A percentile compares a stretch with the other conserved stretches of the same genome.
Conservation (phyloP, 768 basidiomycete genomes). For the Pleurotus eryngii region DNA sequence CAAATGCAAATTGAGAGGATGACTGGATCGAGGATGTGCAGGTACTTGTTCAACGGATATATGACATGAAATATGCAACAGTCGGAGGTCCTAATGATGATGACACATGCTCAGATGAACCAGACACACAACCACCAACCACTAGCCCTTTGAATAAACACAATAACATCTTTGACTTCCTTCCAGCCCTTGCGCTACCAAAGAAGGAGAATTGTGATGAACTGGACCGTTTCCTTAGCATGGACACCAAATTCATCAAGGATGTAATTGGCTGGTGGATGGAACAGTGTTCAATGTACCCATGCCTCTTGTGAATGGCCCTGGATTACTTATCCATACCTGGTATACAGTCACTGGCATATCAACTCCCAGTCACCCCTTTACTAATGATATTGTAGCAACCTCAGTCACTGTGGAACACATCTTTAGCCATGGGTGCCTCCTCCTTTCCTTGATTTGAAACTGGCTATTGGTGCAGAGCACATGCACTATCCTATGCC, state of each 20-base stretch:
- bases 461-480: conserved; percentile 21
- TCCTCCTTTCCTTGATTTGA: conserved; percentile 22
- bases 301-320: conserved; percentile 29
- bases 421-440: conserved; percentile 22
- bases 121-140: no score
- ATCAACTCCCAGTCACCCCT: no score
- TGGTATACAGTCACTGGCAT: conserved; percentile 20
- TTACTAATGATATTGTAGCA: conserved; percentile 15
- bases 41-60: conserved; percentile 20
- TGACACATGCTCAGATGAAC: no score
- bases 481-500: conserved; percentile 26
- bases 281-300: conserved; percentile 18
- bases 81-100: no score
- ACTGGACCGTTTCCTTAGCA: conserved; percentile 24
- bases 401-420: conserved; percentile 29
- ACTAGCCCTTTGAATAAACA: not conserved
- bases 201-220: conserved; percentile 18
- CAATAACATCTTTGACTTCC: conserved; percentile 29
- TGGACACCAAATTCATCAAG: conserved; percentile 18
- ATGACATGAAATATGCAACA: conserved; percentile 7
- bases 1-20: conserved; percentile 21
- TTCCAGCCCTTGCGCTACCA: conserved; percentile 18
- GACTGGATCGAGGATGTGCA: conserved; percentile 26
- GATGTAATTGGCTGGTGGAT: conserved; percentile 29
- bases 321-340: conserved; percentile 29